These are phyloP conservation scores for Fusarium redolens DNA, from an alignment of 2,329 filamentous ascomycete species.

Conservation along the genomic window DNA sequence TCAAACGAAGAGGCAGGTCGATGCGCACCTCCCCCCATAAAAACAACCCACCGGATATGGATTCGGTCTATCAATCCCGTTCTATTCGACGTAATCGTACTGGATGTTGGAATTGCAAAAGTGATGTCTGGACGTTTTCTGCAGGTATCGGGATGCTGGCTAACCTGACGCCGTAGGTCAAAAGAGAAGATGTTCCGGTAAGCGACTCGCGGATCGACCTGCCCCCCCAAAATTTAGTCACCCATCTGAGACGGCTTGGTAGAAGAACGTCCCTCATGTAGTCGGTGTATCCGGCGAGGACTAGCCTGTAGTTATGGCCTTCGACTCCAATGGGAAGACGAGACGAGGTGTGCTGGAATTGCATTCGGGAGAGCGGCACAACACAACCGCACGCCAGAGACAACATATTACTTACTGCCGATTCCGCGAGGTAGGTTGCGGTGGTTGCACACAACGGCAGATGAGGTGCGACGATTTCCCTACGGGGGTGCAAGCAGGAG, in stretches of 20 bases:
- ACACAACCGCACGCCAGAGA: neutral
- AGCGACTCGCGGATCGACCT: neutral
- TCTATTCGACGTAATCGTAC: neutral
- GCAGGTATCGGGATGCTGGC: neutral
- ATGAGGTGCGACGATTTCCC: neutral
- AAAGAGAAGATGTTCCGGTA: neutral
- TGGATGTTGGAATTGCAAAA: neutral
- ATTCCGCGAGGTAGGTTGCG: neutral
- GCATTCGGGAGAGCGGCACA: neutral
- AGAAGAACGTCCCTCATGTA: slow-evolving; percentile 36
- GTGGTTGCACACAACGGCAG: neutral
- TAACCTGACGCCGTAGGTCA: neutral
- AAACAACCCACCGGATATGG: neutral
- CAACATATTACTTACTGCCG: neutral
- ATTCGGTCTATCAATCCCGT: neutral
- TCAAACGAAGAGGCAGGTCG: neutral
- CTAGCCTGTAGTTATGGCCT: neutral
- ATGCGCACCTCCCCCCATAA: neutral
- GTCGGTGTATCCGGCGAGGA: neutral
- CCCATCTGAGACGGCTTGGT: neutral
- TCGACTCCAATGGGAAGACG: neutral
- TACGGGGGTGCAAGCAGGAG: neutral
- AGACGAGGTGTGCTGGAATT: neutral
- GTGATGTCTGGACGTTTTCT: neutral
- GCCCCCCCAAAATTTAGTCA: neutral